Evolutionary conservation across 148 eudicot species (phyloP).

Genomic region (Silene uniflora): DNA sequence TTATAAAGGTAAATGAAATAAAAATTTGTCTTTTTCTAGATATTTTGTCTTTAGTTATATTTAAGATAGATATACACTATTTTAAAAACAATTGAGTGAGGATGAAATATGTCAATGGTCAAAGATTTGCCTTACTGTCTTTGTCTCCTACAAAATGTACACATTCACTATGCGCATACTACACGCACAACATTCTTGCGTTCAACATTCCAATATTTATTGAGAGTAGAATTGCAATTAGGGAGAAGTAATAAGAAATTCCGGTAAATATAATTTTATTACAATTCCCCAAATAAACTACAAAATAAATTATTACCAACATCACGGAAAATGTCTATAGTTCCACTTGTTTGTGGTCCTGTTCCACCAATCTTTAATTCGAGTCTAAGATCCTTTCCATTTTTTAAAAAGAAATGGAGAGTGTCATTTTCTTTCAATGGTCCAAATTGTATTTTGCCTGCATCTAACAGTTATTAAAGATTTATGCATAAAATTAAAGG

Average conservation of each 20-base stretch:
- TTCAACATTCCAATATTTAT: slow-evolving; percentile 28
- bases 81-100: not conserved
- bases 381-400: no score
- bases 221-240: not conserved
- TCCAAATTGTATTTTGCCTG: no score
- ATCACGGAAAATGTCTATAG: not conserved
- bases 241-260: not conserved
- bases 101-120: not conserved
- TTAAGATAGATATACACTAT: no score
- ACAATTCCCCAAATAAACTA: not conserved
- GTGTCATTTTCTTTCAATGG: no score
- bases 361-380: no score
- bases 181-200: slow-evolving; percentile 35
- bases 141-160: not conserved
- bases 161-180: not conserved
- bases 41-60: no score
- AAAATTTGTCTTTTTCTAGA: no score
- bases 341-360: not conserved
- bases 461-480: no score
- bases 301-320: not conserved
- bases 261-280: not conserved
- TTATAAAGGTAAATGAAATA: no score
- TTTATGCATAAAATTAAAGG: no score
- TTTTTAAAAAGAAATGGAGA: no score
- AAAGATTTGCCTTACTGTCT: not conserved